Evolutionary conservation across 2,329 filamentous ascomycete genomes (phyloP), one percentile per base, ranked within the genome.

Genomic region (Penicillium sp.): DNA sequence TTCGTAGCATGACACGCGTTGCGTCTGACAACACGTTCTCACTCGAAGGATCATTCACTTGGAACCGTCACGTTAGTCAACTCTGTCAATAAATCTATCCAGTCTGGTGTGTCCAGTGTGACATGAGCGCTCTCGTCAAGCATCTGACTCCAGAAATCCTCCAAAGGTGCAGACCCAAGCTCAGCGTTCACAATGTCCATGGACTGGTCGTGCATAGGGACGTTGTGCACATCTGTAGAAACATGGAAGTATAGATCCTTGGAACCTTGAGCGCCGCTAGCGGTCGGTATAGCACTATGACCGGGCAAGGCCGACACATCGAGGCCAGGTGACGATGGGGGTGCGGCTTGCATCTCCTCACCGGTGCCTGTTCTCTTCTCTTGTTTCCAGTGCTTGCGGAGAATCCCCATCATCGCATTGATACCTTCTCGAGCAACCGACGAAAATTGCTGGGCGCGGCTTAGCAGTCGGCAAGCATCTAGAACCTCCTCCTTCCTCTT

Each of bases 391-490:
- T 77, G 69, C 51, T 69, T 73, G 27, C 68, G 67, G 14, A 78
- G 52, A 4, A 75, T 69, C 0, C 63, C 66, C 71, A 75, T 76
- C 70, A 78, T 72, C 0, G 72, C 73, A n/a, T 73, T 68, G 27
- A 78, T 71, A 5, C 73, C 72, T 22, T 75, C 66, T 3, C 66
- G 66, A 1, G 73, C 73, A 18, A 73, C 56, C 0, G 66, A 63
- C 0, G 73, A 76, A 2, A 64, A 66, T 36, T 70, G 63, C 50
- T 75, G 72, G 1, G 73, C 73, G n/a, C 67, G 71, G 55, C 71
- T 73, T 4, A 79, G 60, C 65, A 75, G 74, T 7, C 70, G 71
- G 54, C 75, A 78, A 1, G 75, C 75, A 16, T 71, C 71, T 1
- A 73, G 61, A 1, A 78, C 74, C 50, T 78, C 77, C 27, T 72